These are phyloP conservation scores for Aristolochia contorta DNA, from an alignment of 164 flowering plant genomes.

Conservation along the genomic window DNA sequence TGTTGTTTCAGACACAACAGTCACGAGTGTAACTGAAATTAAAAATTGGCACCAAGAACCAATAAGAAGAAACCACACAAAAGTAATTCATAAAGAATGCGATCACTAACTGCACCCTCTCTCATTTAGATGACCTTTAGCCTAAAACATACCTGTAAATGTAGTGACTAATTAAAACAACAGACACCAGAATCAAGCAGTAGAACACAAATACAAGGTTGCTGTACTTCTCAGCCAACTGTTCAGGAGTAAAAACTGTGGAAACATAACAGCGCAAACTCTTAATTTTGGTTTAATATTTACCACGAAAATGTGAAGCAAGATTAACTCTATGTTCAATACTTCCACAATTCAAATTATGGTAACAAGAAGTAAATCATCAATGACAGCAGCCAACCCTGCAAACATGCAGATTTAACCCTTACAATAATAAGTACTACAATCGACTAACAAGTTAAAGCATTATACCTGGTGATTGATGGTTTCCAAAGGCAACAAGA, in stretches of 20 bases:
- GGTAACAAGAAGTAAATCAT: no score
- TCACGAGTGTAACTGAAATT: neutral
- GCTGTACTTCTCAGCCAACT: conserved; percentile 89
- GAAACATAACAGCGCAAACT: neutral
- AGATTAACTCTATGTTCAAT: no score
- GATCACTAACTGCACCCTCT: neutral
- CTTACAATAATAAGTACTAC: no score
- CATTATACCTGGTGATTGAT: conserved; percentile 62
- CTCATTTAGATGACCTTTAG: neutral
- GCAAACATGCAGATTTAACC: no score
- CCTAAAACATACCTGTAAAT: conserved; percentile 48
- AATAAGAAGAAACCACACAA: no score
- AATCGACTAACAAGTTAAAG: neutral
- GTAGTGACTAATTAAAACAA: conserved; percentile 59
- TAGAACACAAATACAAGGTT: conserved; percentile 72
- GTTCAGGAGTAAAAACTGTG: conserved; percentile 94
- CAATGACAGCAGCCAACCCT: no score
- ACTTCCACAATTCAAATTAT: no score
- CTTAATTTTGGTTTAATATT: no score
- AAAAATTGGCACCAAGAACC: no score
- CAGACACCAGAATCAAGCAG: conserved; percentile 52
- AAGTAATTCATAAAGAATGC: no score
- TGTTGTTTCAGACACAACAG: conserved; percentile 21
- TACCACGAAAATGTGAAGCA: no score
- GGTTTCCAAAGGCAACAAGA: conserved; percentile 97